Percentiles rank a stretch among this genome's conserved stretches.
These are phyloP conservation scores for Pyricularia sp. DNA, from an alignment of 2,329 filamentous ascomycete species.

Conservation along the genomic window DNA sequence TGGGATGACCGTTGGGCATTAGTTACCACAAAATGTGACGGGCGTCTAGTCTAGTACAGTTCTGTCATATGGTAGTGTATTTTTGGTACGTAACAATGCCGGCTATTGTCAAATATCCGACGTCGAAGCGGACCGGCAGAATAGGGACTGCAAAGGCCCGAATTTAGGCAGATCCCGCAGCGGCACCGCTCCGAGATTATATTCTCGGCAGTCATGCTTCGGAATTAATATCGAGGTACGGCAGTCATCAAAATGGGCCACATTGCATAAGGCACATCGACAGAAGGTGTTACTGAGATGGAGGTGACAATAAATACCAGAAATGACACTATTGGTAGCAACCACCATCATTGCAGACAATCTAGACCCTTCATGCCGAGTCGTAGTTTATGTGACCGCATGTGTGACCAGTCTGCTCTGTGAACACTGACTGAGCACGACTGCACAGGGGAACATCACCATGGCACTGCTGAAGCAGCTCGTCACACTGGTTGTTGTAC, in stretches of 20 bases:
- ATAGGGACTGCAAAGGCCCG: not conserved
- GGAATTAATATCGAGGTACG: not conserved
- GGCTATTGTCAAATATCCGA: not conserved
- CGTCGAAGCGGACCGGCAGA: not conserved
- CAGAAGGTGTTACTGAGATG: not conserved
- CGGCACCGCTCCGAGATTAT: not conserved
- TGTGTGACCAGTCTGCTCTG: not conserved
- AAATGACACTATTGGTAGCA: not conserved
- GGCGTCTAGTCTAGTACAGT: no score
- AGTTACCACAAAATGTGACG: not conserved
- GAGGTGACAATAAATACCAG: not conserved
- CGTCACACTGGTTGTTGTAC: not conserved
- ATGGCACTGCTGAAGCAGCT: not conserved
- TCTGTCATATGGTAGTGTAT: not conserved
- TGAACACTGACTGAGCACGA: not conserved
- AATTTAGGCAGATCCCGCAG: not conserved
- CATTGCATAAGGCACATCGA: not conserved
- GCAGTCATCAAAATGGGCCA: not conserved
- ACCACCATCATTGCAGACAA: not conserved
- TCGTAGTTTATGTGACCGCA: not conserved
- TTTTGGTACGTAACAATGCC: not conserved
- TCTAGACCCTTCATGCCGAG: not conserved
- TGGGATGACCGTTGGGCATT: not conserved
- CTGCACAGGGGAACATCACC: not conserved
- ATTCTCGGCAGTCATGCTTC: not conserved